A percentile compares a stretch with the other conserved stretches of the same genome.
Conservation (phyloP, 345 rosid species). For the Populus ilicifolia region DNA sequence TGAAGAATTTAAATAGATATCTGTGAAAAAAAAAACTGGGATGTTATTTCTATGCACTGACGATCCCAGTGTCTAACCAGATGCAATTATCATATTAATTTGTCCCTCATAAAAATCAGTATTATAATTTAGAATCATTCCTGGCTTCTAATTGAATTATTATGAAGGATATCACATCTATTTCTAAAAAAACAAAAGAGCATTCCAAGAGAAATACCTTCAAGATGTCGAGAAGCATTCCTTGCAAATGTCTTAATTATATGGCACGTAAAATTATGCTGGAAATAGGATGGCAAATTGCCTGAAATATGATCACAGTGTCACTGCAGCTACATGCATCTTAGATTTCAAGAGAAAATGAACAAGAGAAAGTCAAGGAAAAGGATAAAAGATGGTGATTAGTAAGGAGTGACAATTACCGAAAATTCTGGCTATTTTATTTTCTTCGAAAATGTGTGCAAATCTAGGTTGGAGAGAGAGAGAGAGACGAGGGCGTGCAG, state of each 20-base stretch:
- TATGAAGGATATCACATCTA: neutral
- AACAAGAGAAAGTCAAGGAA: neutral
- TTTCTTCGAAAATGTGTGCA: constrained; percentile 28
- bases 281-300: neutral
- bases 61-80: neutral
- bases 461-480: constrained; percentile 30
- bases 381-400: constrained; percentile 20
- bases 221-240: neutral
- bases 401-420: constrained; percentile 14
- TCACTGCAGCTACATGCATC: neutral
- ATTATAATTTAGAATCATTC: neutral
- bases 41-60: neutral
- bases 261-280: neutral
- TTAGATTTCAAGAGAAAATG: neutral
- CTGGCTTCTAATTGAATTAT: neutral
- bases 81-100: neutral
- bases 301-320: neutral
- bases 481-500: constrained; percentile 37
- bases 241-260: neutral
- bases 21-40: too few relatives aligned
- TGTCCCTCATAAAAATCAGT: neutral
- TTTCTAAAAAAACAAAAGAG: neutral
- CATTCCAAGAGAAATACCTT: neutral
- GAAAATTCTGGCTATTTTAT: constrained; percentile 21
- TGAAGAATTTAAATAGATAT: too few relatives aligned